These are phyloP conservation scores for Aciculosporium take DNA, from an alignment of 2,329 filamentous ascomycete species.

Conservation along the genomic window DNA sequence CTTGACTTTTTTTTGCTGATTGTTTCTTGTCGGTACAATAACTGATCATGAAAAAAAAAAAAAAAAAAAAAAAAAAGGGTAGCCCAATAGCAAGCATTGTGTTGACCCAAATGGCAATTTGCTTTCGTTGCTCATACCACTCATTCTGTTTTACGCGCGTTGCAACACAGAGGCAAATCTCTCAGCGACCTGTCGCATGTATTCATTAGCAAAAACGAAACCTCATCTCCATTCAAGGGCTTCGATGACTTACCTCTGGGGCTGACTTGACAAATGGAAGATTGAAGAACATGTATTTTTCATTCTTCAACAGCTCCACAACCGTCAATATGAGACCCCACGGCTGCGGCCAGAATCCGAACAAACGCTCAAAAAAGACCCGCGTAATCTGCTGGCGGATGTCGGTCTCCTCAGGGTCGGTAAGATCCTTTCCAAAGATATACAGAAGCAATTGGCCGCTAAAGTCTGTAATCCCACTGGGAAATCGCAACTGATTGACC, in stretches of 20 bases:
- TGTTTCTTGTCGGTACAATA: neutral
- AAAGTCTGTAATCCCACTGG: constrained; percentile 81
- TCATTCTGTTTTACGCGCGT: constrained; percentile 12
- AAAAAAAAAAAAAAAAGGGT: too few species aligned
- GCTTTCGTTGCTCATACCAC: neutral
- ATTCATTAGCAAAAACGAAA: constrained; percentile 5
- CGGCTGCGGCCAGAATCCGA: constrained; percentile 83
- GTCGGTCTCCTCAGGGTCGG: constrained; percentile 61
- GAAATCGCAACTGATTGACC: constrained; percentile 81
- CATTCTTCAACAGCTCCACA: constrained; percentile 81
- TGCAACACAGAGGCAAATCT: constrained; percentile 22
- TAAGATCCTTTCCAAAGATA: constrained; percentile 64
- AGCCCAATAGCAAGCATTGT: neutral
- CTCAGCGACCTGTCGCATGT: constrained; percentile 20
- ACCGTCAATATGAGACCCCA: constrained; percentile 88
- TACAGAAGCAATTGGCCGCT: constrained; percentile 78
- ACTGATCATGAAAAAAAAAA: neutral
- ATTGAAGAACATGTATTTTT: constrained; percentile 82
- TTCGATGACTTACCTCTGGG: constrained; percentile 52
- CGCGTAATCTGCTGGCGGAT: constrained; percentile 85
- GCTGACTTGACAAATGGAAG: constrained; percentile 81
- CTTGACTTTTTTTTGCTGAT: neutral
- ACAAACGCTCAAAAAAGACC: constrained; percentile 72
- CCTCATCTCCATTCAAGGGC: neutral
- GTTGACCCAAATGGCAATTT: neutral